These are phyloP conservation scores for Macrophomina phaseolina DNA, from an alignment of 2,329 filamentous ascomycete species.

Conservation along the genomic window DNA sequence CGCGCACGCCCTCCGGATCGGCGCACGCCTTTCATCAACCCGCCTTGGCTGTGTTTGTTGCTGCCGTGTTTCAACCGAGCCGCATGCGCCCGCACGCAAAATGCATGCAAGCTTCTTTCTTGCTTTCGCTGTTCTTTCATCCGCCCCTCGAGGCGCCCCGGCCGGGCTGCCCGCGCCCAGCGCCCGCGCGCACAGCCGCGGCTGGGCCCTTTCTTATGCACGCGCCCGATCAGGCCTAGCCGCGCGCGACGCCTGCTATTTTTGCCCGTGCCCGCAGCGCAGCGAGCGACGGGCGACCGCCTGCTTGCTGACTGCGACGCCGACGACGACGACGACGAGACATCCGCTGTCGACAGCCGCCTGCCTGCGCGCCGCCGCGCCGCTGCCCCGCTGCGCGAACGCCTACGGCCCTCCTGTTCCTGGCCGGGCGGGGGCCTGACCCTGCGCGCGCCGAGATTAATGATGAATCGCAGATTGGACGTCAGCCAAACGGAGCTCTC, in stretches of 20 bases:
- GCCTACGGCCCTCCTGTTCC: neutral
- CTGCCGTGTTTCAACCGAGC: conserved; percentile 24
- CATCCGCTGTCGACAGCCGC: neutral
- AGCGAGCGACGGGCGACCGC: neutral
- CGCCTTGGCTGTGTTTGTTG: conserved; percentile 10
- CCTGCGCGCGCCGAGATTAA: conserved; percentile 20
- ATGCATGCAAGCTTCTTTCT: conserved; percentile 18
- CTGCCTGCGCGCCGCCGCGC: neutral
- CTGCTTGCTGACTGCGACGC: neutral
- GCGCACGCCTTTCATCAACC: conserved; percentile 24
- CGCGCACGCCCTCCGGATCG: conserved; percentile 24
- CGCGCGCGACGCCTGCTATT: conserved; percentile 5
- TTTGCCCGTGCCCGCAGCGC: neutral
- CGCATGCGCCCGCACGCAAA: conserved; percentile 8
- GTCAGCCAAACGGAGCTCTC: conserved; percentile 19
- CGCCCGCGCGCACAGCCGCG: conserved; percentile 6
- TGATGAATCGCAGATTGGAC: conserved; percentile 24
- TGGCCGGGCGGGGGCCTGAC: conserved; percentile 22
- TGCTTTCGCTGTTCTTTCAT: neutral
- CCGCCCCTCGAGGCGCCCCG: neutral
- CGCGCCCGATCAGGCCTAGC: conserved; percentile 15
- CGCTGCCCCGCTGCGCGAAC: neutral
- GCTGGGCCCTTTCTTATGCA: conserved; percentile 4
- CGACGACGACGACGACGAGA: neutral
- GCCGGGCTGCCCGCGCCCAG: neutral